phyloP scores from a whole-genome alignment of 129 eudicot genomes.

The Kitagawia praeruptora region DNA sequence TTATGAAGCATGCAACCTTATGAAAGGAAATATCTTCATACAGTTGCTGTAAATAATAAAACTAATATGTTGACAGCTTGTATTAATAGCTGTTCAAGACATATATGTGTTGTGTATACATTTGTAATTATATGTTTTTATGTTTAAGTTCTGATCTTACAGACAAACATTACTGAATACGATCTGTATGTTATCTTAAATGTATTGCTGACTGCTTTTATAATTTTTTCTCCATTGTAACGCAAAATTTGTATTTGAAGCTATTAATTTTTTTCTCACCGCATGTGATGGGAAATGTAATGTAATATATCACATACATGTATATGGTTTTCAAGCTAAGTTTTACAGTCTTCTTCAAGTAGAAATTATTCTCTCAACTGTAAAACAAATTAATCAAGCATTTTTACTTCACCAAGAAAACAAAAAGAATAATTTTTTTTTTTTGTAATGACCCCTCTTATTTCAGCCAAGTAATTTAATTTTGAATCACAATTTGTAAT shows the following conservation, averaged over 20 bases:
- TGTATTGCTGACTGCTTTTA: not conserved
- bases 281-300: not conserved
- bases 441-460: not conserved
- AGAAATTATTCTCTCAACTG: not conserved
- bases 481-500: not conserved
- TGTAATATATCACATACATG: not conserved
- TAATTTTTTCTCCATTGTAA: not conserved
- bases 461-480: not conserved
- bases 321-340: not conserved
- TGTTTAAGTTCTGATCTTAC: not conserved
- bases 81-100: slow-evolving; percentile 6
- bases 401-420: not conserved
- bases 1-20: slow-evolving; percentile 9
- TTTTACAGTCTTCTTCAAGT: not conserved
- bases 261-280: not conserved
- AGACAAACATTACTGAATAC: not conserved
- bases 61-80: slow-evolving; percentile 20
- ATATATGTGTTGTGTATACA: not conserved
- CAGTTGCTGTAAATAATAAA: slow-evolving; percentile 38
- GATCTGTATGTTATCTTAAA: not conserved
- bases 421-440: no score
- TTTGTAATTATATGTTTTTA: not conserved
- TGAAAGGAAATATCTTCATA: slow-evolving; percentile 7
- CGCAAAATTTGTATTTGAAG: not conserved
- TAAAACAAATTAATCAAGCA: not conserved